Conservation (phyloP, 1,284 basidiomycete species). For the Cryptococcus jaspeensis region DNA sequence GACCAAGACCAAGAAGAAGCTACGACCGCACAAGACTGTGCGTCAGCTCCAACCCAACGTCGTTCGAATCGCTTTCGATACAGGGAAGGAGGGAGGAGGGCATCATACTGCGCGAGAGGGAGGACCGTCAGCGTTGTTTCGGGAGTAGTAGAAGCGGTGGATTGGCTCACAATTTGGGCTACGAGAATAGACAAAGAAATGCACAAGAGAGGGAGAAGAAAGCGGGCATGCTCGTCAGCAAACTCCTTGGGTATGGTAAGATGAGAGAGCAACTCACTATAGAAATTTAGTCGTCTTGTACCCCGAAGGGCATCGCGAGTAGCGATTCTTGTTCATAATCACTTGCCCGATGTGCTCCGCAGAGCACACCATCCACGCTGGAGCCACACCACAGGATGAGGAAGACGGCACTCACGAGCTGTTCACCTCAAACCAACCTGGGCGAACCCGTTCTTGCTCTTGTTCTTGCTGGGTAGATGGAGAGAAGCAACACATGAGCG, state of each 20-base stretch:
- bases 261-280: conserved; percentile 31
- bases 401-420: conserved; percentile 6
- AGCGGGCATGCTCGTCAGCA: neutral
- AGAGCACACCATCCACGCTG: too few relatives aligned
- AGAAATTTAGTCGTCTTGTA: conserved; percentile 47
- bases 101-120: conserved; percentile 30
- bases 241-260: neutral
- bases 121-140: conserved; percentile 10
- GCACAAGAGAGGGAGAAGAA: neutral
- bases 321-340: conserved; percentile 51
- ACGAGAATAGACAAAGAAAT: neutral
- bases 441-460: too few relatives aligned
- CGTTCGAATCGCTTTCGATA: too few relatives aligned
- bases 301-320: conserved; percentile 43
- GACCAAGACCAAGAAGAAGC: conserved; percentile 1
- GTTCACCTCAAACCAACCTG: neutral
- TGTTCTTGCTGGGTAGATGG: neutral
- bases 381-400: neutral
- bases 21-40: neutral
- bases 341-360: conserved; percentile 18
- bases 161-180: conserved; percentile 43
- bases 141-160: too few relatives aligned
- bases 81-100: conserved; percentile 7
- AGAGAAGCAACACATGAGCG: too few relatives aligned
- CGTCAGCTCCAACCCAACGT: neutral